Conservation (phyloP, 1,284 basidiomycete species). For the Apiotrichum sp. region DNA sequence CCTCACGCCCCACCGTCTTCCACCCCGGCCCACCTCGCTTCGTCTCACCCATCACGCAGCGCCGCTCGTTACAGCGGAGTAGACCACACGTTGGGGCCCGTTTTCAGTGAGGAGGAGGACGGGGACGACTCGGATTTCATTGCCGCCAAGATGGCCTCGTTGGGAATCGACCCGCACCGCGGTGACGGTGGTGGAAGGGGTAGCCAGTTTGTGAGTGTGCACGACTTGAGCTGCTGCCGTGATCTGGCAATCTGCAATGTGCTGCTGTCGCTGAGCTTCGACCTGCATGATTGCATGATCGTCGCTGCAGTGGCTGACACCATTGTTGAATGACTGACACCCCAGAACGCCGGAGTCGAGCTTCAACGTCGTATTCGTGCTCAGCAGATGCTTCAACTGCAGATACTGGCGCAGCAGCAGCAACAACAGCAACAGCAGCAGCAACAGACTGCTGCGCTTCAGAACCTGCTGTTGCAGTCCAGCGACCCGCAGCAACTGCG, state of each 20-base stretch:
- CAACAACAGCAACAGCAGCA: conserved; percentile 13
- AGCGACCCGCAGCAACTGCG: conserved; percentile 19
- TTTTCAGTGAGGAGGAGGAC: conserved; percentile 41
- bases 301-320: too few species aligned
- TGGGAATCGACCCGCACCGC: conserved; percentile 27
- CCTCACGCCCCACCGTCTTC: conserved; percentile 14
- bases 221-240: not conserved
- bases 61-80: conserved; percentile 22
- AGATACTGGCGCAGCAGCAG: conserved; percentile 7
- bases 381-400: conserved; percentile 14
- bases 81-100: conserved; percentile 39
- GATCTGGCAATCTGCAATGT: too few species aligned
- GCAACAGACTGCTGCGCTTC: conserved; percentile 14
- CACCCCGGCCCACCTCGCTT: conserved; percentile 8
- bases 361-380: conserved; percentile 12
- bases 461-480: conserved; percentile 17
- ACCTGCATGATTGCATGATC: too few species aligned
- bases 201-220: not conserved
- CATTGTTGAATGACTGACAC: too few species aligned
- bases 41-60: conserved; percentile 7
- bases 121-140: conserved; percentile 41
- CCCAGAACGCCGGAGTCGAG: conserved; percentile 3
- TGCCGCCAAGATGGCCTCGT: conserved; percentile 34
- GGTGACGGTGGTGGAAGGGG: not conserved
- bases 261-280: too few species aligned